These are phyloP conservation scores for Phylloporus sp. DNA, from an alignment of 768 basidiomycete species.

Conservation along the genomic window DNA sequence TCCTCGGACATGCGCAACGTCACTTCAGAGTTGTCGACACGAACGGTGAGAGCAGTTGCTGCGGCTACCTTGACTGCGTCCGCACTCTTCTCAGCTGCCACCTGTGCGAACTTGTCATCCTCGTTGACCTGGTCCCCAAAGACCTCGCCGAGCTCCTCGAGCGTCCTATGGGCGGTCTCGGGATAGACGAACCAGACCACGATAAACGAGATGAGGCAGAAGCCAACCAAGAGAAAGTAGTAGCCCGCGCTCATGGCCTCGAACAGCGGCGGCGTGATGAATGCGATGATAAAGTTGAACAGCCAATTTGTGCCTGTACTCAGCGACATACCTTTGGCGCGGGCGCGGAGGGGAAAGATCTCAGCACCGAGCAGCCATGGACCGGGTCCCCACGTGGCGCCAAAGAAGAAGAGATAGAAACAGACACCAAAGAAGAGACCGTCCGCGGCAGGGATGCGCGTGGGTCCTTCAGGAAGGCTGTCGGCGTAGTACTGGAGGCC, in stretches of 20 bases:
- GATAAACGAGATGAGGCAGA: slow-evolving; percentile 41
- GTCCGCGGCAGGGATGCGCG: slow-evolving; percentile 31
- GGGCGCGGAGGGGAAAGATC: slow-evolving; percentile 41
- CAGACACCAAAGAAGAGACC: slow-evolving; percentile 44
- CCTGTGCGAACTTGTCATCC: slow-evolving; percentile 19
- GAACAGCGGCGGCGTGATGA: slow-evolving; percentile 58
- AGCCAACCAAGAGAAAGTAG: slow-evolving; percentile 50
- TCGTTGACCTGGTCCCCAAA: slow-evolving; percentile 39
- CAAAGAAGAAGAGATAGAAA: slow-evolving; percentile 58
- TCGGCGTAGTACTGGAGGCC: slow-evolving; percentile 46
- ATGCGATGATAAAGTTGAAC: slow-evolving; percentile 41
- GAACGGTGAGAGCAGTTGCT: slow-evolving; percentile 13
- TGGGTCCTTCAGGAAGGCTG: slow-evolving; percentile 34
- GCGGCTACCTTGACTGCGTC: slow-evolving; percentile 6
- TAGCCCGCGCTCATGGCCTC: slow-evolving; percentile 43
- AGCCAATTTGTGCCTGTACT: slow-evolving; percentile 33
- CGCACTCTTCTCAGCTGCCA: slow-evolving; percentile 13
- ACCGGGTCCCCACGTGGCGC: slow-evolving; percentile 53
- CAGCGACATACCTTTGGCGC: slow-evolving; percentile 38
- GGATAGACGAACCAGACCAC: slow-evolving; percentile 48
- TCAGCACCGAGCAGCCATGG: slow-evolving; percentile 54
- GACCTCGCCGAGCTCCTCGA: slow-evolving; percentile 48
- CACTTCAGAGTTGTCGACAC: slow-evolving; percentile 22
- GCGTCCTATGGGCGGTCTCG: slow-evolving; percentile 44
- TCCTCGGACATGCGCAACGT: slow-evolving; percentile 23